Evolutionary conservation across 2,329 filamentous ascomycete genomes (phyloP), one percentile per base, ranked within the genome.

Genomic region (Cadophora malorum): DNA sequence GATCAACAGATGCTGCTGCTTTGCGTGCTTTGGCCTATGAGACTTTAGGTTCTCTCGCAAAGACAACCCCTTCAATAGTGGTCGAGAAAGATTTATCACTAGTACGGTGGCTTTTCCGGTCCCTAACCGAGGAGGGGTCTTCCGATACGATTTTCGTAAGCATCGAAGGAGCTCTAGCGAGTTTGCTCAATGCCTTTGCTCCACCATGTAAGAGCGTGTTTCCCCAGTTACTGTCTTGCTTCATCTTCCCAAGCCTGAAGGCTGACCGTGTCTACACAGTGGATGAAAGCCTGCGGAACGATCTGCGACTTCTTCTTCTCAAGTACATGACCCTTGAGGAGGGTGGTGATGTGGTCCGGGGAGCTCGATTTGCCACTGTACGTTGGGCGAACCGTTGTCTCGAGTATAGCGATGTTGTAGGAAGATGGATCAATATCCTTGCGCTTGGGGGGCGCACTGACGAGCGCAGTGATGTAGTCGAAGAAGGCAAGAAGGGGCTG

Each of bases 341-440:
- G 19, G 80, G 81, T 6, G 74, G 78, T 1, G 81, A 82, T n/a
- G 82, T 86, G 19, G 82, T 89, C n/a, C 86, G 91, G 72, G 94
- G 91, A 74, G 91, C 91, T 41, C 88, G 92, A 8, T 96, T 94
- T 79, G 90, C 93, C 23, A 90, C 90, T 28, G 90, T 96, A 8
- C 92, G 96, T 67, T 97, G 95, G 84, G 93, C 93, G 12, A 98
- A 98, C 76, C 87, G 92, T 62, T 97, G 93, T 75, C 83, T 99
- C 5, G 87, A 91, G 0, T 97, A 93, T 74, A 85, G 85, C 23
- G 93, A 97, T 75, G 84, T 93, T 10, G 83, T 90, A 47, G 96
- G 89, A 31, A 88, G 96, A 60, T 97, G 93, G 92, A 91, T 97
- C 58, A 89, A 97, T 77, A 86, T 98, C 19, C 84, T 97, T 61